These are phyloP conservation scores for Rutstroemia sp. DNA, from an alignment of 2,329 filamentous ascomycete genomes.

Conservation along the genomic window DNA sequence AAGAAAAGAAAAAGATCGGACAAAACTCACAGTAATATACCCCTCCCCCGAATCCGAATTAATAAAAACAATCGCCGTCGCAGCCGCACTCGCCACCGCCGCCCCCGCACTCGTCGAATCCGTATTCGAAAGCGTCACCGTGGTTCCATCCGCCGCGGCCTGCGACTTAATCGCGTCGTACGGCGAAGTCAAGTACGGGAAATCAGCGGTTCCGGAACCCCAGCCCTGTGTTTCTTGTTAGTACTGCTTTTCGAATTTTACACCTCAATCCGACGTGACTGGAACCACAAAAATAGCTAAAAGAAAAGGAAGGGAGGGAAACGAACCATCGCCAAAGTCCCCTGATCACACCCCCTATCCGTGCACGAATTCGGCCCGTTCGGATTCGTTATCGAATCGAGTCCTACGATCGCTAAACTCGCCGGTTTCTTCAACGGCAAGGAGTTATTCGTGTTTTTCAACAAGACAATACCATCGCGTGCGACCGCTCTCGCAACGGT, in stretches of 20 bases:
- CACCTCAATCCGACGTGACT: too few species aligned
- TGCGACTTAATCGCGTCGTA: slow-evolving; percentile 56
- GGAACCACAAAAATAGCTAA: too few species aligned
- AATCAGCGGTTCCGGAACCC: not conserved
- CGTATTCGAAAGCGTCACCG: slow-evolving; percentile 46
- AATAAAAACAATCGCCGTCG: slow-evolving; percentile 62
- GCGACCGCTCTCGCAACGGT: slow-evolving; percentile 51
- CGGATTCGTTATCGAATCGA: slow-evolving; percentile 52
- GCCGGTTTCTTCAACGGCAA: slow-evolving; percentile 49
- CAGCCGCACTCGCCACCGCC: slow-evolving; percentile 27
- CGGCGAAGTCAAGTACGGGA: slow-evolving; percentile 34
- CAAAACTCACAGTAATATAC: slow-evolving; percentile 33
- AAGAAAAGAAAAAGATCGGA: not conserved
- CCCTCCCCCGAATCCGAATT: slow-evolving; percentile 68
- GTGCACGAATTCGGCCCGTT: slow-evolving; percentile 55
- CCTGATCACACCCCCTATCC: slow-evolving; percentile 53
- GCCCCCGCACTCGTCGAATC: slow-evolving; percentile 35
- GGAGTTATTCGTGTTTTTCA: slow-evolving; percentile 54
- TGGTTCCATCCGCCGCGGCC: slow-evolving; percentile 44
- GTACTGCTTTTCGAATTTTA: too few species aligned
- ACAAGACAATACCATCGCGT: slow-evolving; percentile 53
- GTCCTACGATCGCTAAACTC: slow-evolving; percentile 54
- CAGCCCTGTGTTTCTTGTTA: not conserved
- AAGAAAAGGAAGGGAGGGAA: not conserved
- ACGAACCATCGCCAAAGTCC: slow-evolving; percentile 55